Conservation (phyloP, 257 asterid genomes). For the Craterostigma plantagineum region DNA sequence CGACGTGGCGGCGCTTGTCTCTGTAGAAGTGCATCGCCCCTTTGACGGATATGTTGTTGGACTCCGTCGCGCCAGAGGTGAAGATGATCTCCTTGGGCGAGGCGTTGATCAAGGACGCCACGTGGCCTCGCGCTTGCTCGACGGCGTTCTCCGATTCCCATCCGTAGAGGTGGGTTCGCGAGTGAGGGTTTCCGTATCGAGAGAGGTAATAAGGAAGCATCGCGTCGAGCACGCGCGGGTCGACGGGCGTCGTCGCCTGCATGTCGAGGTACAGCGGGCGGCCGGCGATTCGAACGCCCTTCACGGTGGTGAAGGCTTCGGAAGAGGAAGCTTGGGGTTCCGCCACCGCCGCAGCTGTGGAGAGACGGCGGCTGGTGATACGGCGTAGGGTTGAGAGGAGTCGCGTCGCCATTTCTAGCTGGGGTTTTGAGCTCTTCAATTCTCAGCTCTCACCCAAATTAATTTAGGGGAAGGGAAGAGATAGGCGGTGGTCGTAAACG, state of each 20-base stretch:
- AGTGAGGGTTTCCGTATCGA: slow-evolving; percentile 84
- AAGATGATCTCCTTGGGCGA: slow-evolving; percentile 89
- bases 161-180: slow-evolving; percentile 93
- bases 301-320: slow-evolving; percentile 33
- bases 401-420: slow-evolving; percentile 36
- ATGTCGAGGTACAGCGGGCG: slow-evolving; percentile 92
- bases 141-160: slow-evolving; percentile 96
- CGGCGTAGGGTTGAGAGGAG: slow-evolving; percentile 45
- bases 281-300: slow-evolving; percentile 86
- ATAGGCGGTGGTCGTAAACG: no score
- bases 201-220: slow-evolving; percentile 80
- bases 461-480: no score
- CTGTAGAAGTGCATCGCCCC: slow-evolving; percentile 80
- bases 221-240: slow-evolving; percentile 82
- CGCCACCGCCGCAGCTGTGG: slow-evolving; percentile 34
- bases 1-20: slow-evolving; percentile 86
- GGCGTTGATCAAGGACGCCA: slow-evolving; percentile 52
- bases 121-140: slow-evolving; percentile 46
- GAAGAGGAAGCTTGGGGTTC: slow-evolving; percentile 13
- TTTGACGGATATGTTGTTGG: slow-evolving; percentile 74
- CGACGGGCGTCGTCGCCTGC: slow-evolving; percentile 97
- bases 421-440: no score
- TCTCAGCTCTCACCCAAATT: no score
- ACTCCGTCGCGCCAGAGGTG: slow-evolving; percentile 95
- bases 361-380: slow-evolving; percentile 18